A percentile compares a stretch with the other conserved stretches of the same genome.
These are phyloP conservation scores for Penicillium canariense DNA, from an alignment of 495 filamentous ascomycete genomes.

Conservation along the genomic window DNA sequence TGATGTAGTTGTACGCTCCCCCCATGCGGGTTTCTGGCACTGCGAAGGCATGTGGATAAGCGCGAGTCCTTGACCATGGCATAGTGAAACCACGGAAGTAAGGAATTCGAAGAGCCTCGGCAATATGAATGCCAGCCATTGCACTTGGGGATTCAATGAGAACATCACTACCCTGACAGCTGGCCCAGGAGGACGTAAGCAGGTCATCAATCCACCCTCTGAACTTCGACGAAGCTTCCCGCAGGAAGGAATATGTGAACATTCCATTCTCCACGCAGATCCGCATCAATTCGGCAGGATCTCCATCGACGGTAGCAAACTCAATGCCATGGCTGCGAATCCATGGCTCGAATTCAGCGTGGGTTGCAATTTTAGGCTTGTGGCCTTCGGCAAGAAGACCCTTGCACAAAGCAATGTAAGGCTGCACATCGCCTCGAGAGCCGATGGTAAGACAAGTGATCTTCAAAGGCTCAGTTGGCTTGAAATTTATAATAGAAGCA, in stretches of 20 bases:
- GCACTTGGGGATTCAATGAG: constrained; percentile 95
- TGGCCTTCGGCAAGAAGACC: constrained; percentile 86
- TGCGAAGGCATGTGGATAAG: constrained; percentile 97
- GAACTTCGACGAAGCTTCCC: constrained; percentile 83
- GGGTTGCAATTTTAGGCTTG: constrained; percentile 83
- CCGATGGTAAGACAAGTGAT: constrained; percentile 96
- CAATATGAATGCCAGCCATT: constrained; percentile 98
- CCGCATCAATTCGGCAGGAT: constrained; percentile 91
- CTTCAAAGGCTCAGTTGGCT: constrained; percentile 75
- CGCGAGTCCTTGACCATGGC: constrained; percentile 95
- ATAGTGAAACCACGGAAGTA: constrained; percentile 99
- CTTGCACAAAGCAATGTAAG: constrained; percentile 95
- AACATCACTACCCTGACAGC: constrained; percentile 84
- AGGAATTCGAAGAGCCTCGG: constrained; percentile 89
- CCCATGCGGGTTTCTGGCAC: constrained; percentile 92
- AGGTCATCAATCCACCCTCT: constrained; percentile 92
- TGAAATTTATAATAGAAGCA: constrained; percentile 93
- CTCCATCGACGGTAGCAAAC: constrained; percentile 82
- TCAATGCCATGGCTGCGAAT: constrained; percentile 88
- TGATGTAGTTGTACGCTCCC: constrained; percentile 90
- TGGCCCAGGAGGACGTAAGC: constrained; percentile 75
- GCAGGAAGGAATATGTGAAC: constrained; percentile 90
- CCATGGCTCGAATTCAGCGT: constrained; percentile 86
- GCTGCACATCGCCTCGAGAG: constrained; percentile 93
- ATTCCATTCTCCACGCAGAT: constrained; percentile 97